Evolutionary conservation across 495 filamentous ascomycete genomes (phyloP).

Genomic region (Xylaria intraflava): DNA sequence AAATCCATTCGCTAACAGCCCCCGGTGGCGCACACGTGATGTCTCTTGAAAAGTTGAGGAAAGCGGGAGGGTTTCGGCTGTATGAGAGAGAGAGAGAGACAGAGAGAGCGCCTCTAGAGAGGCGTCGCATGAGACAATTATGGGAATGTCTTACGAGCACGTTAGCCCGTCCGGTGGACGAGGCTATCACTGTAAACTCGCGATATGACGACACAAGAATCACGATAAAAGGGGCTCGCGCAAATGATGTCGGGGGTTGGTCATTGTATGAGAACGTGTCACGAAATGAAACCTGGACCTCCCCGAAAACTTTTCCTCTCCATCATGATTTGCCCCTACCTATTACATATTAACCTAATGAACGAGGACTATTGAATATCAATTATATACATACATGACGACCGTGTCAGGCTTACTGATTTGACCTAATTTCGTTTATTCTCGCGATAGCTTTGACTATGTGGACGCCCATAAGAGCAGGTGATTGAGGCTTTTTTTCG

Average conservation of each 20-base stretch:
- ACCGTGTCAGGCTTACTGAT: too few species aligned
- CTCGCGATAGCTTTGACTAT: too few species aligned
- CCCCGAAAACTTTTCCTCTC: not conserved
- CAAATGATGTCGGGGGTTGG: not conserved
- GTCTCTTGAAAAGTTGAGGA: not conserved
- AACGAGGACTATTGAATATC: too few species aligned
- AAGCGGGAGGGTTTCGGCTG: not conserved
- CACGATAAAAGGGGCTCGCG: not conserved
- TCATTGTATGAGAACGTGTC: not conserved
- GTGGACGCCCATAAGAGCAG: too few species aligned
- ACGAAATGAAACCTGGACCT: not conserved
- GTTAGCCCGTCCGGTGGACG: too few species aligned
- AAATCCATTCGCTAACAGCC: not conserved
- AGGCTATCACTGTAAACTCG: too few species aligned
- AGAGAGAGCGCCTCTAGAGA: too few species aligned
- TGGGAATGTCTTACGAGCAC: too few species aligned
- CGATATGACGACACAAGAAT: not conserved
- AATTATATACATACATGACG: too few species aligned
- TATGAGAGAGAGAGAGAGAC: not conserved
- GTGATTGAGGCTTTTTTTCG: too few species aligned
- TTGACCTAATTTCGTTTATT: too few species aligned
- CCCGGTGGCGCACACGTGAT: not conserved
- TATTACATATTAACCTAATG: slow-evolving; percentile 6
- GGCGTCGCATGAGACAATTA: too few species aligned
- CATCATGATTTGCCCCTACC: not conserved